Conservation (phyloP, 176 grass and related monocot species). For the Sorghum bicolor region DNA sequence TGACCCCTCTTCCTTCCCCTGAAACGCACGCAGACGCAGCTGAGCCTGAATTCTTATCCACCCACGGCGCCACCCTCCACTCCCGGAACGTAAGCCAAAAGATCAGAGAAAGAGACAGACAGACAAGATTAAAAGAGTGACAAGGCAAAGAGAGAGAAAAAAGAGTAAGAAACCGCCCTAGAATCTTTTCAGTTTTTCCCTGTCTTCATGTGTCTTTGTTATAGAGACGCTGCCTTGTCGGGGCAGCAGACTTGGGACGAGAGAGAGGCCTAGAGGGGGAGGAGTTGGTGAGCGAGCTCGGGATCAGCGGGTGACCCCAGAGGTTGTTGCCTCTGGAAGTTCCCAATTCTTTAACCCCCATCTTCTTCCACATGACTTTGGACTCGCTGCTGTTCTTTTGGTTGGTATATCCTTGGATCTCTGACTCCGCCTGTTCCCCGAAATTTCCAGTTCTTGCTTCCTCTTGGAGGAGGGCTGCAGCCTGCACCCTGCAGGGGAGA, state of each 20-base stretch:
- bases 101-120: slow-evolving; percentile 8
- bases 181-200: slow-evolving; percentile 15
- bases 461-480: not conserved
- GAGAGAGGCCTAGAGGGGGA: not conserved
- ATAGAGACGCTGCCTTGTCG: slow-evolving; percentile 12
- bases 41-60: slow-evolving; percentile 25
- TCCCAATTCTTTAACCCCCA: slow-evolving; percentile 17
- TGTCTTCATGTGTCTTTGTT: slow-evolving; percentile 5
- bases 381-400: not conserved
- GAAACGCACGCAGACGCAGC: not conserved
- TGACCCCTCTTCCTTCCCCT: not conserved
- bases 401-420: slow-evolving; percentile 48
- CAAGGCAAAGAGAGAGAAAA: not conserved
- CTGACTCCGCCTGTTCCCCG: slow-evolving; percentile 1
- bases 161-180: not conserved
- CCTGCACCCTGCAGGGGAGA: not conserved
- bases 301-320: slow-evolving; percentile 31
- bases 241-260: not conserved
- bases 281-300: slow-evolving; percentile 36
- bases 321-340: slow-evolving; percentile 23
- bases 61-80: not conserved
- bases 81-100: slow-evolving; percentile 34
- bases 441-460: slow-evolving; percentile 25
- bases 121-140: not conserved
- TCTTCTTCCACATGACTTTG: slow-evolving; percentile 13